A percentile compares a stretch with the other conserved stretches of the same genome.
phyloP scores from a whole-genome alignment of 371 early-diverging fungal species.

The Saksenaea oblongispora region DNA sequence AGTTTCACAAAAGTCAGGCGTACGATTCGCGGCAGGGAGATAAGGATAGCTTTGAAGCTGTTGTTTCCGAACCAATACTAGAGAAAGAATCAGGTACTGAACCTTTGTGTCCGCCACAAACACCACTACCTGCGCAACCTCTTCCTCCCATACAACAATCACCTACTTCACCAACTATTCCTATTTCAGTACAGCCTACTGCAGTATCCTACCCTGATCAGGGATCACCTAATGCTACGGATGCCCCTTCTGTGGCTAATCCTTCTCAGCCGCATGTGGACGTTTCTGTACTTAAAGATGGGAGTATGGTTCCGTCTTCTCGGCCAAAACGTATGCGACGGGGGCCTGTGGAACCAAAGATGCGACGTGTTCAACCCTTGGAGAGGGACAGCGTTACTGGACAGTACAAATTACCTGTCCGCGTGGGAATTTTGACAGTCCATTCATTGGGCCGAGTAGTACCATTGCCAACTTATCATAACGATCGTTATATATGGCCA shows the following conservation, averaged over 20 bases:
- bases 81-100: not conserved
- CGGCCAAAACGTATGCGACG: slow-evolving; percentile 47
- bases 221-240: not conserved
- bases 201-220: not conserved
- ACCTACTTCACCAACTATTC: not conserved
- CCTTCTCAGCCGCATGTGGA: slow-evolving; percentile 9
- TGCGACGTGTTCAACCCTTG: slow-evolving; percentile 54
- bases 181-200: not conserved
- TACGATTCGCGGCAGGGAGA: not conserved
- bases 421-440: slow-evolving; percentile 78
- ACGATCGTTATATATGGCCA: slow-evolving; percentile 89
- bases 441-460: slow-evolving; percentile 72
- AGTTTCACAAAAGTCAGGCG: not conserved
- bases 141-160: not conserved
- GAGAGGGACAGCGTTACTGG: slow-evolving; percentile 62
- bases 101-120: not conserved
- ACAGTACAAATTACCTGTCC: slow-evolving; percentile 71
- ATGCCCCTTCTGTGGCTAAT: not conserved
- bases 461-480: slow-evolving; percentile 80
- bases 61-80: not conserved
- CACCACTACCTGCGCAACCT: not conserved
- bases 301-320: slow-evolving; percentile 27
- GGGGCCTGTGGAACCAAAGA: slow-evolving; percentile 33
- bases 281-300: slow-evolving; percentile 15
- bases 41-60: not conserved